These are phyloP conservation scores for Sonneratia alba DNA, from an alignment of 345 rosid species.

Conservation along the genomic window DNA sequence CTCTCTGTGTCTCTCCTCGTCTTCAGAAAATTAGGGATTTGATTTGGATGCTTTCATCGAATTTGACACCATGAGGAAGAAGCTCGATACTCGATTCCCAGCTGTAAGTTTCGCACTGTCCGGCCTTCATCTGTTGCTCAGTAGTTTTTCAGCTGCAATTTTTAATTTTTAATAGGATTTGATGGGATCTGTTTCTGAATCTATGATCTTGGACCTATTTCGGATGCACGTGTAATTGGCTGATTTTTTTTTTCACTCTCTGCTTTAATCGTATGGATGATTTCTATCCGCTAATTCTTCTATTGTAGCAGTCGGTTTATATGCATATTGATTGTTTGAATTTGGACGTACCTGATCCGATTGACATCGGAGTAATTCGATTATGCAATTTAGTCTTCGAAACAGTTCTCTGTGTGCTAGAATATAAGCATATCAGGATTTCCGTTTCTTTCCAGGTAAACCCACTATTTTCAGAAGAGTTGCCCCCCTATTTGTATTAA, in stretches of 20 bases:
- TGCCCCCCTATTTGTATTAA: background rate
- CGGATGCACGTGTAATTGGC: background rate
- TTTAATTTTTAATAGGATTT: background rate
- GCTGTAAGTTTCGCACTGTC: conserved; percentile 34
- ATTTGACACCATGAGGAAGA: conserved; percentile 61
- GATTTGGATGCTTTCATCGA: conserved; percentile 26
- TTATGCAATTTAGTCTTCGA: background rate
- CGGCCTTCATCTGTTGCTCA: too few relatives aligned
- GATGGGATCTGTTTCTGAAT: background rate
- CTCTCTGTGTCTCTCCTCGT: background rate
- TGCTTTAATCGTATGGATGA: background rate
- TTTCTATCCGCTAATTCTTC: background rate
- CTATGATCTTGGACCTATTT: background rate
- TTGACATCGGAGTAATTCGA: background rate
- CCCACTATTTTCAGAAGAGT: too few relatives aligned
- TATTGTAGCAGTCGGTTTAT: background rate
- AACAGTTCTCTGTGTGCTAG: background rate
- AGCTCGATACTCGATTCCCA: conserved; percentile 76
- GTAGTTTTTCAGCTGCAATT: background rate
- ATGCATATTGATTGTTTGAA: background rate
- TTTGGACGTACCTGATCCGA: background rate
- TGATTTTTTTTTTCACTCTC: background rate
- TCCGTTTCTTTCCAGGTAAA: too few relatives aligned
- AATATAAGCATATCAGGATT: background rate
- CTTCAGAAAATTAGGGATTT: background rate